Percentiles rank a stretch among this genome's conserved stretches.
Conservation (phyloP, 495 filamentous ascomycete genomes). For the Annulohypoxylon maeteangense region DNA sequence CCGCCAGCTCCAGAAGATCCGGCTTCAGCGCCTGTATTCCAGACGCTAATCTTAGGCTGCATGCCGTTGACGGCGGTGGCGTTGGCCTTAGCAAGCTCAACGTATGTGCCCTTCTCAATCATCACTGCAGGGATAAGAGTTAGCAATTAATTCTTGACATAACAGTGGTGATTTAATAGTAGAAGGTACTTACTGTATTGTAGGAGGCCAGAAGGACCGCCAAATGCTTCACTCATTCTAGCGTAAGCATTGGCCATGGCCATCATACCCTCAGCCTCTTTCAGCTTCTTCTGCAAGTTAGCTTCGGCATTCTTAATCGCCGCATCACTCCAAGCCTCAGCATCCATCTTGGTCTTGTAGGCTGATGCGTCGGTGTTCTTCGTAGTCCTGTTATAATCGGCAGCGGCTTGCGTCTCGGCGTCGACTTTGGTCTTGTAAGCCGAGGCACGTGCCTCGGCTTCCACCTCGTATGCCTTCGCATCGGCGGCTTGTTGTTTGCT, state of each 20-base stretch:
- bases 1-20: slow-evolving; percentile 47
- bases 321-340: slow-evolving; percentile 54
- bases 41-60: slow-evolving; percentile 87
- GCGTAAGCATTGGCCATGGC: slow-evolving; percentile 82
- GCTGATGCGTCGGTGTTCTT: slow-evolving; percentile 57
- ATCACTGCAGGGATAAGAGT: slow-evolving; percentile 59
- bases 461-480: slow-evolving; percentile 67
- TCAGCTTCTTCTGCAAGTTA: slow-evolving; percentile 66
- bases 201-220: slow-evolving; percentile 76
- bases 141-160: not conserved
- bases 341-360: slow-evolving; percentile 55
- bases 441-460: slow-evolving; percentile 67
- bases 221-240: slow-evolving; percentile 73
- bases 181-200: slow-evolving; percentile 63
- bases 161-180: not conserved
- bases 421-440: slow-evolving; percentile 55
- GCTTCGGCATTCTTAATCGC: slow-evolving; percentile 72
- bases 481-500: slow-evolving; percentile 78
- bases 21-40: slow-evolving; percentile 75
- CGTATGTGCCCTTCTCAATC: slow-evolving; percentile 75
- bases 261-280: slow-evolving; percentile 76
- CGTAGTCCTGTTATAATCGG: slow-evolving; percentile 51
- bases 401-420: slow-evolving; percentile 50
- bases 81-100: slow-evolving; percentile 73
- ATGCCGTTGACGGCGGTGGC: slow-evolving; percentile 77